A percentile compares a stretch with the other conserved stretches of the same genome.
These are phyloP conservation scores for Lepidium didymum DNA, from an alignment of 345 rosid species.

Conservation along the genomic window DNA sequence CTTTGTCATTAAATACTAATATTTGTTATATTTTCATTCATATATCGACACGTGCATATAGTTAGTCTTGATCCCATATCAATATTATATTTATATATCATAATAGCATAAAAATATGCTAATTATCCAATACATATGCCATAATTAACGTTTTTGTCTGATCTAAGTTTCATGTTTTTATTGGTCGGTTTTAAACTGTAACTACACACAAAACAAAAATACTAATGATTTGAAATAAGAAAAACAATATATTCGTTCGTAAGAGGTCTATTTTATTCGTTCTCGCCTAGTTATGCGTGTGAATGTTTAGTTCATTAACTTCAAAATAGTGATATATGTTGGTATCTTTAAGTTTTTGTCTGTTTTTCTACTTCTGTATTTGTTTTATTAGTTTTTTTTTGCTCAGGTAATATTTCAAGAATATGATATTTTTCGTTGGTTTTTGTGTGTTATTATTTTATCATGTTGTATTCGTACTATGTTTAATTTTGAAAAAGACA, in stretches of 20 bases:
- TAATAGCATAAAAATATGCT: not conserved
- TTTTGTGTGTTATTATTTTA: no score
- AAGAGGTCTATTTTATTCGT: no score
- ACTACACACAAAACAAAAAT: not conserved
- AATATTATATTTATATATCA: not conserved
- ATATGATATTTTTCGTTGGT: no score
- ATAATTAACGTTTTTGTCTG: constrained; percentile 7
- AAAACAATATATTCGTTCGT: not conserved
- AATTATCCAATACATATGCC: not conserved
- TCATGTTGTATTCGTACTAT: no score
- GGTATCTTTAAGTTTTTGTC: no score
- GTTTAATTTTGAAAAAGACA: no score
- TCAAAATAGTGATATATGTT: no score
- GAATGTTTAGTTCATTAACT: no score
- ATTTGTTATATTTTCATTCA: constrained; percentile 3
- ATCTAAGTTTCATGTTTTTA: not conserved
- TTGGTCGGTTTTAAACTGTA: not conserved
- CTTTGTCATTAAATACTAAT: not conserved
- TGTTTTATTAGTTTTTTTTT: no score
- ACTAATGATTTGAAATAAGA: not conserved
- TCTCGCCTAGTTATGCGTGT: no score
- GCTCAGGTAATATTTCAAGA: no score
- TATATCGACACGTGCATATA: constrained; percentile 19
- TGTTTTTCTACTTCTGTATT: no score
- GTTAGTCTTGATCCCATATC: constrained; percentile 9